phyloP scores from a whole-genome alignment of 768 basidiomycete species.

The Agrocybe praecox region DNA sequence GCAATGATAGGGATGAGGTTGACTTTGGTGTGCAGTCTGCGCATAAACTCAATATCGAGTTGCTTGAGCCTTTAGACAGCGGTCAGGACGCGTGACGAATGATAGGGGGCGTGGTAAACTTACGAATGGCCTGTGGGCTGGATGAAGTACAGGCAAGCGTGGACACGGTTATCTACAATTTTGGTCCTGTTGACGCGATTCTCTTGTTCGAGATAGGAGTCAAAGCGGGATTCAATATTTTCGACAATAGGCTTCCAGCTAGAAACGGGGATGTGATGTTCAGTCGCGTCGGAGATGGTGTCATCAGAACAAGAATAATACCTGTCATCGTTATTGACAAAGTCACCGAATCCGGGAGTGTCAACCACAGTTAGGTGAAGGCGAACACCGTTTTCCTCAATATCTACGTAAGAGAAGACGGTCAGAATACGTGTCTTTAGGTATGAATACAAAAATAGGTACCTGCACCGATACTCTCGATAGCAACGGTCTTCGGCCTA shows the following conservation, averaged over 20 bases:
- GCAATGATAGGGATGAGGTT: constrained; percentile 99
- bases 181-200: constrained; percentile 96
- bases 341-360: constrained; percentile 98
- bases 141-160: constrained; percentile 99
- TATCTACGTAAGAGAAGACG: constrained; percentile 62
- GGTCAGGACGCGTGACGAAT: neutral
- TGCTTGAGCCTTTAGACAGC: constrained; percentile 77
- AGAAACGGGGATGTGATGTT: constrained; percentile 19
- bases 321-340: constrained; percentile 99
- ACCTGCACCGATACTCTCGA: constrained; percentile 99
- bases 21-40: constrained; percentile 93
- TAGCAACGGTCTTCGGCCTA: constrained; percentile 90
- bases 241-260: constrained; percentile 99
- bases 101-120: constrained; percentile 33
- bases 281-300: constrained; percentile 14
- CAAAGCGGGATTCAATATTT: constrained; percentile 97
- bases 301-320: constrained; percentile 33
- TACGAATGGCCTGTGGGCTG: constrained; percentile 98
- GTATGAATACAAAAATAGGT: constrained; percentile 29
- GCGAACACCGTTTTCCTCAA: constrained; percentile 97
- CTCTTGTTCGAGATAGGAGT: constrained; percentile 97
- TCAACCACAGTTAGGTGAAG: constrained; percentile 98
- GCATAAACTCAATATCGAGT: constrained; percentile 99
- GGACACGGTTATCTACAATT: constrained; percentile 94
- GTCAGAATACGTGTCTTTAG: constrained; percentile 24